A percentile compares a stretch with the other conserved stretches of the same genome.
These are phyloP conservation scores for Psilocybe cyanescens DNA, from an alignment of 768 basidiomycete genomes.

Conservation along the genomic window DNA sequence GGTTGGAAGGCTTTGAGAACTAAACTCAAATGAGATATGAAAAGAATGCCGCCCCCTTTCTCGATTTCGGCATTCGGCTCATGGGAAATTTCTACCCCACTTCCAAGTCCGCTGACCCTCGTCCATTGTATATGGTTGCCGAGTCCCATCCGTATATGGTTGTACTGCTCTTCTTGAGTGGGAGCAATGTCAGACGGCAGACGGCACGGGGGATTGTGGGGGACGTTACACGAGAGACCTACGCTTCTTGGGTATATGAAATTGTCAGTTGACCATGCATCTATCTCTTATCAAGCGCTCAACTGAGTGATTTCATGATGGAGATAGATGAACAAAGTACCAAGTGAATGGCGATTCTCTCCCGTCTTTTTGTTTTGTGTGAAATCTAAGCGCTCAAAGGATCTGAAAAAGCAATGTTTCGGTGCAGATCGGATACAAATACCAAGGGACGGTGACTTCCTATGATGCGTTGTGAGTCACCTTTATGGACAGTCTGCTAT, in stretches of 20 bases:
- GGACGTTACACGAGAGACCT: constrained; percentile 1
- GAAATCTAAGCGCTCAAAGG: neutral
- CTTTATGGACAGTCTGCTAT: too few relatives aligned
- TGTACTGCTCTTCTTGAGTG: neutral
- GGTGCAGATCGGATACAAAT: neutral
- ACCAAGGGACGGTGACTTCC: neutral
- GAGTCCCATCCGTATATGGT: neutral
- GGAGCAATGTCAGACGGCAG: neutral
- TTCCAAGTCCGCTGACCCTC: neutral
- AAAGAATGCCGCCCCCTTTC: neutral
- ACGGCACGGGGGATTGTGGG: neutral
- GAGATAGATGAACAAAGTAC: neutral
- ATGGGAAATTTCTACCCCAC: neutral
- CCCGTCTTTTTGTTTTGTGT: neutral
- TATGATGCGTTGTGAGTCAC: neutral
- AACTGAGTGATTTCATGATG: neutral
- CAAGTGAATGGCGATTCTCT: neutral
- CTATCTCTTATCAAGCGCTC: constrained; percentile 14
- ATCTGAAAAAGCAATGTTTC: neutral
- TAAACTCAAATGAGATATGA: neutral
- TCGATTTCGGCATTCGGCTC: neutral
- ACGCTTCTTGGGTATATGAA: neutral
- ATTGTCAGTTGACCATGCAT: constrained; percentile 3
- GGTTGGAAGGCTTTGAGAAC: neutral
- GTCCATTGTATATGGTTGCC: neutral